Conservation (phyloP, 192 early-diverging fungal genomes). For the Entomortierella chlamydospora region DNA sequence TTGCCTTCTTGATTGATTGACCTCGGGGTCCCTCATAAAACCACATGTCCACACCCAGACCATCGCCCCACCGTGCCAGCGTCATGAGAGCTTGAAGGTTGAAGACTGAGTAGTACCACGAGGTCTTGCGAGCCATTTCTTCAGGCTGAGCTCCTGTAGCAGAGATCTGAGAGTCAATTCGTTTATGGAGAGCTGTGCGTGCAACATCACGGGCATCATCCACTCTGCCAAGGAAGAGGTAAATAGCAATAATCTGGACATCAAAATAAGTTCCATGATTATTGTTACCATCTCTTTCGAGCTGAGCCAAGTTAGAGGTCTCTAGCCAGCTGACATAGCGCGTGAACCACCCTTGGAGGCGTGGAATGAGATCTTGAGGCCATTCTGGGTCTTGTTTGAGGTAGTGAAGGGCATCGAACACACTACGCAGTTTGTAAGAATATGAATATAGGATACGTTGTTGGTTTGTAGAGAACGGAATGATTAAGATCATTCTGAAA, state of each 20-base stretch:
- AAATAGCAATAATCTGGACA: conserved; percentile 62
- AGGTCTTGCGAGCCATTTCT: conserved; percentile 58
- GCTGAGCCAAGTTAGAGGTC: conserved; percentile 41
- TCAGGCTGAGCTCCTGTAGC: conserved; percentile 56
- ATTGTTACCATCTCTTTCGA: conserved; percentile 53
- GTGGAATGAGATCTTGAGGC: conserved; percentile 46
- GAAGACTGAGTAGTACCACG: conserved; percentile 66
- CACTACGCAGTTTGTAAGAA: conserved; percentile 5
- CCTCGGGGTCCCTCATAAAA: conserved; percentile 57
- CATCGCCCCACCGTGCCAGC: conserved; percentile 54
- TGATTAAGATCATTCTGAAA: not conserved
- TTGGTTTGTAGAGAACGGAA: not conserved
- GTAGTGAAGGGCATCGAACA: conserved; percentile 53
- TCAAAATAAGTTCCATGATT: conserved; percentile 72
- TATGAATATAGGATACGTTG: not conserved
- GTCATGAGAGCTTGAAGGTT: conserved; percentile 62
- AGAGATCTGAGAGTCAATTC: conserved; percentile 56
- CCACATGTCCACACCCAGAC: conserved; percentile 57
- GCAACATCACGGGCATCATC: conserved; percentile 42
- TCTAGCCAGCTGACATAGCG: conserved; percentile 57
- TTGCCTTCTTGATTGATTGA: conserved; percentile 58
- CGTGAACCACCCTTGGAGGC: conserved; percentile 54
- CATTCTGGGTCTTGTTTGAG: conserved; percentile 41
- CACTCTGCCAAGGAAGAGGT: conserved; percentile 58
- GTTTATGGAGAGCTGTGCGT: conserved; percentile 34